These are phyloP conservation scores for Grigorovia transvaalensis DNA, from an alignment of 805 yeast genomes.

Conservation along the genomic window DNA sequence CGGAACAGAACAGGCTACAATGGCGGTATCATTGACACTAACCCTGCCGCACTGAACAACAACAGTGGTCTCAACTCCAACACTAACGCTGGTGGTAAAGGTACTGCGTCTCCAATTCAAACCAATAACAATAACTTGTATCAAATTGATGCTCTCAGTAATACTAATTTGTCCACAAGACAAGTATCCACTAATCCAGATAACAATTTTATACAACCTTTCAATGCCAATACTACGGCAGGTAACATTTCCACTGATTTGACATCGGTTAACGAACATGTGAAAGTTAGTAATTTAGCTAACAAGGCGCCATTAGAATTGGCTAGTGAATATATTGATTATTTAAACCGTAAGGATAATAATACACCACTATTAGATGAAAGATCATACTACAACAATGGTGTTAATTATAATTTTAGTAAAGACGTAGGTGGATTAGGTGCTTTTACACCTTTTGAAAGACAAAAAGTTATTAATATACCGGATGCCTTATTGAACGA, in stretches of 20 bases:
- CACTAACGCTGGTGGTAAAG: not conserved
- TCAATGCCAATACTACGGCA: not conserved
- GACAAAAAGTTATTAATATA: conserved; percentile 52
- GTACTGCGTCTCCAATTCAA: conserved; percentile 5
- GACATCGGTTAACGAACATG: conserved; percentile 20
- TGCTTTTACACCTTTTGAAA: conserved; percentile 66
- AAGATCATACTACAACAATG: conserved; percentile 38
- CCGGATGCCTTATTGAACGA: conserved; percentile 77
- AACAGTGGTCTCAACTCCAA: conserved; percentile 2
- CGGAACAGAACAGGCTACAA: conserved; percentile 24
- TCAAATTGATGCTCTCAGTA: not conserved
- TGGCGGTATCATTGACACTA: conserved; percentile 2
- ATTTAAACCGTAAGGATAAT: conserved; percentile 48
- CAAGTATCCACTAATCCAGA: not conserved
- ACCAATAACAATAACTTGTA: not conserved
- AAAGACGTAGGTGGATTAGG: conserved; percentile 36
- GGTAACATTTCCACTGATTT: conserved; percentile 1
- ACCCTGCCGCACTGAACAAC: conserved; percentile 10
- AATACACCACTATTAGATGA: conserved; percentile 47
- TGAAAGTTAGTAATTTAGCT: conserved; percentile 25
- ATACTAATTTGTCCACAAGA: not conserved
- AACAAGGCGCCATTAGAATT: conserved; percentile 36
- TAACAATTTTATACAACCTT: not conserved
- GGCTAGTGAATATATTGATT: conserved; percentile 53
- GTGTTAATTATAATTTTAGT: conserved; percentile 60